Base-by-base conservation (phyloP, 1,139 yeast species). In the Zygosaccharomyces sapae region DNA sequence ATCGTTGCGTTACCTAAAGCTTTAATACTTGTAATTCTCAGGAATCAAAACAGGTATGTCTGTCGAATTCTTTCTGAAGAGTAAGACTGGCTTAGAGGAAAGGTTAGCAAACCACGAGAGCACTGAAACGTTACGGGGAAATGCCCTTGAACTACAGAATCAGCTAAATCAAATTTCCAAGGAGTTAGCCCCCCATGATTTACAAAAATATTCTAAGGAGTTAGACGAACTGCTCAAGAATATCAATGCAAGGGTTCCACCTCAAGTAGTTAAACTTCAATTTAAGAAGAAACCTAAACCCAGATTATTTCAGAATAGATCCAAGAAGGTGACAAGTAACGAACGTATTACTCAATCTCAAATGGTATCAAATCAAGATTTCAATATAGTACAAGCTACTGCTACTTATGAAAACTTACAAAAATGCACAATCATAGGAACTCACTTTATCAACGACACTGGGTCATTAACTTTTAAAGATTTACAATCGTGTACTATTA, bases 121-220 rank as follows among this genome's bases (percentile, higher is more conserved):
- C 24, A 7, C 18, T 10, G 27, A 12, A 8, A 13, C 18, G 10
- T 13, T 47, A 13, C 55, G 50, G 45, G 44, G 36, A 22, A 43
- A 49, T 19, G 40, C 54, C 5, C 31, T 45, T 4, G 48, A 43
- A 2, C 41, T 59, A 19, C 51, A 52, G 16, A 36, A 34, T 18
- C 45, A 38, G 13, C 33, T 59, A 13, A 48, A 43, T 36, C 48
- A 48, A 3, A 38, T 48, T 3, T 38, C 58, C 2, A 46, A 46
- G 20, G 46, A 33, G 9, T 36, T 61, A n/a, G 41, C 63, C 4
- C 33, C 54, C 2, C 55, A 54, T 41, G 64, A 58, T 29, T 38
- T 40, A 18, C 58, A 59, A 30, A 48, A 37, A n/a, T 56, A 48
- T 43, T 45, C 51, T 5, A 41, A 46, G 8, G 51, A 52, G 38